These are phyloP conservation scores for Guadua angustifolia DNA, from an alignment of 176 grass and related monocot species.

Conservation along the genomic window DNA sequence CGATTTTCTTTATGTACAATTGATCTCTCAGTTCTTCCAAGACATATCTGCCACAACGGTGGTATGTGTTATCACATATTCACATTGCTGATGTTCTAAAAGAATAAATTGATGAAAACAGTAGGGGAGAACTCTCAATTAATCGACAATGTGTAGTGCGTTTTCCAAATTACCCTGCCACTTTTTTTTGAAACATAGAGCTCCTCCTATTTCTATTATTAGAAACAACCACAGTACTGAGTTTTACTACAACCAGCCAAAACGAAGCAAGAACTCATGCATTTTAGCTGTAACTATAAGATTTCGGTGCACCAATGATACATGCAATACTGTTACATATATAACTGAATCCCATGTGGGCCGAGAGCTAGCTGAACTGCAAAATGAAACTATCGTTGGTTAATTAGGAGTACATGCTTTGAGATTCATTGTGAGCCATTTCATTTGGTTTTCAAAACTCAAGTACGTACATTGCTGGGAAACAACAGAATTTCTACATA, in stretches of 20 bases:
- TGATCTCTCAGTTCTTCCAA: background rate
- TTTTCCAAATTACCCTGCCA: background rate
- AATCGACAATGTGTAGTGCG: background rate
- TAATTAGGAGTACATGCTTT: background rate
- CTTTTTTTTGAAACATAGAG: no score
- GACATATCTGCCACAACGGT: background rate
- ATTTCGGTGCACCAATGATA: background rate
- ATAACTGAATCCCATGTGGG: no score
- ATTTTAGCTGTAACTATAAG: background rate
- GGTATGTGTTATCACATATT: background rate
- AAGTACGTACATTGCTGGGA: background rate
- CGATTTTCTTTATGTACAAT: background rate
- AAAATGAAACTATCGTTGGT: background rate
- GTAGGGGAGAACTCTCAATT: background rate
- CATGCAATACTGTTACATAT: conserved; percentile 8
- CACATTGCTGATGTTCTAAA: background rate
- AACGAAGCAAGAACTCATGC: no score
- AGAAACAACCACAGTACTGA: no score
- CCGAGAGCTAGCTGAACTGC: background rate
- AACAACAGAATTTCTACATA: background rate
- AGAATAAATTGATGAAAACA: background rate
- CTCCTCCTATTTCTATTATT: no score
- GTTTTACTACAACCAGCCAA: no score
- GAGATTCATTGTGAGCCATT: background rate
- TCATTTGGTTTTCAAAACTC: background rate